A percentile compares a stretch with the other conserved stretches of the same genome.
phyloP scores from a whole-genome alignment of 1,139 yeast species.

The Saccharomyces hybrid region DNA sequence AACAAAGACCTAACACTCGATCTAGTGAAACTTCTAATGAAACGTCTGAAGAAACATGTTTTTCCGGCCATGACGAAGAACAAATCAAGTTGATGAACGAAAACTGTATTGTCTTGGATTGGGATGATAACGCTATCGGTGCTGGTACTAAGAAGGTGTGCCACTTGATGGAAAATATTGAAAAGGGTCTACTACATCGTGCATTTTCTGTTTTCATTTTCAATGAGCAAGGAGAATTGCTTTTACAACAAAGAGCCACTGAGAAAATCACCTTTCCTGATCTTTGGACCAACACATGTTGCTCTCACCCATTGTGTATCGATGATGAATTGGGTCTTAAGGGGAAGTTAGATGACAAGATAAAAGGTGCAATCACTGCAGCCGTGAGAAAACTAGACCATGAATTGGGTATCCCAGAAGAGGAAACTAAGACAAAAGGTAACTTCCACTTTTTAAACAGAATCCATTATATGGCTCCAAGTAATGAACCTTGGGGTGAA shows the following conservation, averaged over 20 bases:
- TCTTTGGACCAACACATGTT: conserved; percentile 98
- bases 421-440: conserved; percentile 33
- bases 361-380: conserved; percentile 76
- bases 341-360: conserved; percentile 46
- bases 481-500: conserved; percentile 87
- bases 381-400: conserved; percentile 89
- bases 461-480: conserved; percentile 89
- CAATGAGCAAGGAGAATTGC: conserved; percentile 64
- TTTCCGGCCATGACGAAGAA: conserved; percentile 85
- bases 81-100: conserved; percentile 95
- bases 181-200: conserved; percentile 80
- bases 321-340: conserved; percentile 64
- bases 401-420: conserved; percentile 83
- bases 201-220: conserved; percentile 93
- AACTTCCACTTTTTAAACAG: conserved; percentile 76
- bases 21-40: conserved; percentile 24
- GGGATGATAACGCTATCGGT: conserved; percentile 80
- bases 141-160: conserved; percentile 92
- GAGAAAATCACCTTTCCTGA: conserved; percentile 95
- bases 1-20: conserved; percentile 30
- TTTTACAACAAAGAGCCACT: conserved; percentile 89
- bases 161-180: conserved; percentile 82
- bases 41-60: conserved; percentile 34
- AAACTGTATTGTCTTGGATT: conserved; percentile 86
- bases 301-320: conserved; percentile 92